A percentile compares a stretch with the other conserved stretches of the same genome.
Conservation (phyloP, 2,329 filamentous ascomycete species). For the Trichoderma hamatum region DNA sequence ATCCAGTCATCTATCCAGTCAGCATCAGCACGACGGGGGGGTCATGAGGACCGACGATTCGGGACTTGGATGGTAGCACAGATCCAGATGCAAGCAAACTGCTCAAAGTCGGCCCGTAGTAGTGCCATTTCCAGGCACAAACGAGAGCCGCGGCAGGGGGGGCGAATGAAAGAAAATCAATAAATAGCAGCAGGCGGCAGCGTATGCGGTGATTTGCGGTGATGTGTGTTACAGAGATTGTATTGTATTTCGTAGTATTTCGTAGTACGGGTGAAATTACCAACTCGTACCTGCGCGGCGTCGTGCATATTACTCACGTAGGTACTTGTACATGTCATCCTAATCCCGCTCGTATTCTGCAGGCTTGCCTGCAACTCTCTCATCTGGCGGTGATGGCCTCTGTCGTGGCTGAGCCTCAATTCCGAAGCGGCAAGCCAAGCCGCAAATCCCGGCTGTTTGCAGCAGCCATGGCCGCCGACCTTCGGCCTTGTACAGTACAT, state of each 20-base stretch:
- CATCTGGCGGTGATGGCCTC: background rate
- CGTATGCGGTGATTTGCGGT: background rate
- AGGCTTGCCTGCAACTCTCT: background rate
- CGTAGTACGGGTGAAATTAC: background rate
- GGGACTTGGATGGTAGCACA: slow-evolving; percentile 9
- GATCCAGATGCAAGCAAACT: background rate
- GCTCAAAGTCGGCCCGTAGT: slow-evolving; percentile 1
- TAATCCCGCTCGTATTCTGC: background rate
- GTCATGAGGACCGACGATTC: background rate
- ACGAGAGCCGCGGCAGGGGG: background rate
- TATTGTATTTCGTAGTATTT: background rate
- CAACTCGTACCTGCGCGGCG: background rate
- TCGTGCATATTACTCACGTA: background rate
- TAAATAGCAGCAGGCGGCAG: background rate
- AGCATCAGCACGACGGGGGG: background rate
- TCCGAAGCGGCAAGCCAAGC: background rate
- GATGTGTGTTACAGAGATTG: background rate
- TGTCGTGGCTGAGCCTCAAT: background rate
- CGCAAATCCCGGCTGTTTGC: background rate
- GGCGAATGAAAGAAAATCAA: background rate
- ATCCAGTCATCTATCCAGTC: background rate
- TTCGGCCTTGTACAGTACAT: slow-evolving; percentile 1
- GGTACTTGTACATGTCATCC: background rate
- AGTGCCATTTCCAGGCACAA: background rate
- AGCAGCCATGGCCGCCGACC: slow-evolving; percentile 5